Evolutionary conservation across 2,329 filamentous ascomycete species (phyloP), one percentile per base, ranked within the genome.

Genomic region (Byssothecium circinans): DNA sequence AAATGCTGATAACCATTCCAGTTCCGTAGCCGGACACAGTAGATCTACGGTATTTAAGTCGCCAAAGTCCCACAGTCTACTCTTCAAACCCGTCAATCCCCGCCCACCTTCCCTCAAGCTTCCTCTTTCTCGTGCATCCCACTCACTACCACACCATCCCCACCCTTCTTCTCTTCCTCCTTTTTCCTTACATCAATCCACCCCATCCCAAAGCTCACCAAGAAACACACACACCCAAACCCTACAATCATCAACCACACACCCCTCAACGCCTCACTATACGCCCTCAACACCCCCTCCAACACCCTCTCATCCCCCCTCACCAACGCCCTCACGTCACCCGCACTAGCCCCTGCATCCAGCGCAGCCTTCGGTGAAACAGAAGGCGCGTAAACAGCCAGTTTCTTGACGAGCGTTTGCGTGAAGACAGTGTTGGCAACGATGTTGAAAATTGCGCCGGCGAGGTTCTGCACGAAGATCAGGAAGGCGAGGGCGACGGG

Each of bases 391-490:
- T 64, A 61, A 15, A 43, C 42, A 0, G 34, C 23, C 2, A 67
- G 38, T 5, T 41, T 43, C 4, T 47, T 46, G 3, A 36, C 46
- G 2, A 68, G 47, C 1, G 55, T 58, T 33, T 67, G 56, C 10
- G 59, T 45, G 23, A 68, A 65, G 25, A 67, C 58, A 1, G 58
- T 55, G 33, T 60, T 65, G 19, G 61, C 64, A 8, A 67, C 50
- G 4, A 68, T 57, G 12, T 69, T 53, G 32, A 56, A 64, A 6
- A 65, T 54, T 0, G 71, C 59, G 2, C 46, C 62, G 14, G 65
- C 58, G 3, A 74, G 57, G 41, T 69, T 70, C 43, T 74, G 70
- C 27, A 56, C 43, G 51, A 74, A 73, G 20, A 72, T 56, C 3
- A 73, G 42, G 8, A 67, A 50, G 4, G 70, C 59, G 38, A 68